Base-by-base conservation (phyloP, 768 basidiomycete species). In the Filobasidium wieringae region DNA sequence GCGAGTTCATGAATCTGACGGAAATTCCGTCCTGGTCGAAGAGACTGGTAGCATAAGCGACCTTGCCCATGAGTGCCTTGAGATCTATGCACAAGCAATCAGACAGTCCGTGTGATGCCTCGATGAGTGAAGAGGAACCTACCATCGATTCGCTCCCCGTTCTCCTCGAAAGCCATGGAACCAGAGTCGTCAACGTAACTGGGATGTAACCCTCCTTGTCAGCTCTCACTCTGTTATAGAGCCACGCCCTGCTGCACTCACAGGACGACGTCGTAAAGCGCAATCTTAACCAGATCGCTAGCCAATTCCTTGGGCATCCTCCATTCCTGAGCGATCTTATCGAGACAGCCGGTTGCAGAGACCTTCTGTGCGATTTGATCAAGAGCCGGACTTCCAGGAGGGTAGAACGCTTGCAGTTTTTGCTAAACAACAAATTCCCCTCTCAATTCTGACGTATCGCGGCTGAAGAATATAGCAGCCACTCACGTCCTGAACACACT, bases 1-100 rank as follows among this genome's bases (percentile, higher is more conserved):
- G 64, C 24, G 62, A 67, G 70, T 77, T 77, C 67, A 77, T 69
- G 70, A 76, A 77, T 36, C 76, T 64, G 47, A 61, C 64, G 41
- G 72, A 70, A 54, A 77, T 75, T 41, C 77, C 77, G 54, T 77
- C 77, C 14, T 70, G 64, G 64, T 75, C 75, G 62, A 74, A 74
- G 34, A 75, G 63, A 5, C 67, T 66, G 19, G 70, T 65, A 9
- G 73, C 75, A 51, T 64, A 75, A n/a, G 74, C 74, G 41, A 75
- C 73, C 19, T 68, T 66, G 58, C 7, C 15, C 12, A 40, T 65
- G 60, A 66, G 63, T 40, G 19, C 26, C 26, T 40, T 24, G 22
- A 22, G 12, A 17, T 41, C 19, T 19, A 39, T n/a, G 7, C 2
- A n/a, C 9, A n/a, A 37, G 8, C 12, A 24, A 12, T n/a, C n/a